Base-by-base conservation (phyloP, 139 green algal species). In the Auxenochlorella pyrenoidosa region DNA sequence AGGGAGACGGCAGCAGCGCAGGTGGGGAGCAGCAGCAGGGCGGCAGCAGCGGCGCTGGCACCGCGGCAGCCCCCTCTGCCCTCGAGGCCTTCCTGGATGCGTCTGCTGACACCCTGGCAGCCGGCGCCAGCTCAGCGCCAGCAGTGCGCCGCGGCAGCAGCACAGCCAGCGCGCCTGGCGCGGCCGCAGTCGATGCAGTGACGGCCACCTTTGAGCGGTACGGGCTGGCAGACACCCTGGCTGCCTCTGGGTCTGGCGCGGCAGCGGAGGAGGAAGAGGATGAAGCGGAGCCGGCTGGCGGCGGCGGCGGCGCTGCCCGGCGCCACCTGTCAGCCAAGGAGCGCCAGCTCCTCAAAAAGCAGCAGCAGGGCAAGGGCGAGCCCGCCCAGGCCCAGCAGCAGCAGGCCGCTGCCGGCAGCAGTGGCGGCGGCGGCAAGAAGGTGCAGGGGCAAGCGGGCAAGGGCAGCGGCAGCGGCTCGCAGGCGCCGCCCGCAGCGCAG, bases 251-350 rank as follows among this genome's bases (percentile, higher is more conserved):
- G 13, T 1, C 58, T n/a, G 13, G 63, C 28, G 80, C 43, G 24
- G 58, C 47, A 16, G 54, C 72, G 38, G 73, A 0, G 1, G 72
- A 43, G 2, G 72, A 43, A 2, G 44, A 34, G 36, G 24, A 71
- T 1, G 65, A 54, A 22, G 85, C 77, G 24, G 75, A 71, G 8
- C 32, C 38, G 54, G 84, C 76, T 34, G 88, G 0, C 18, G 78
- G 47, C 24, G 60, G 2, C 13, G 76, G 82, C 72, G 38, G 89
- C 38, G 47, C 8, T 32, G 86, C 89, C 19, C 83, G 86, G 85
- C 92, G 91, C 21, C 93, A 93, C 71, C 73, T 97, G n/a, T 96
- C 93, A 32, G 94, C 93, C 43, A 94, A 95, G 73, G 91, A 97
- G 90, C 91, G 94, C 3, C 88, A 90, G 34, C 16, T 83, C 47